phyloP scores from a whole-genome alignment of 1,139 yeast species.

The Hyphopichia khmerensis region DNA sequence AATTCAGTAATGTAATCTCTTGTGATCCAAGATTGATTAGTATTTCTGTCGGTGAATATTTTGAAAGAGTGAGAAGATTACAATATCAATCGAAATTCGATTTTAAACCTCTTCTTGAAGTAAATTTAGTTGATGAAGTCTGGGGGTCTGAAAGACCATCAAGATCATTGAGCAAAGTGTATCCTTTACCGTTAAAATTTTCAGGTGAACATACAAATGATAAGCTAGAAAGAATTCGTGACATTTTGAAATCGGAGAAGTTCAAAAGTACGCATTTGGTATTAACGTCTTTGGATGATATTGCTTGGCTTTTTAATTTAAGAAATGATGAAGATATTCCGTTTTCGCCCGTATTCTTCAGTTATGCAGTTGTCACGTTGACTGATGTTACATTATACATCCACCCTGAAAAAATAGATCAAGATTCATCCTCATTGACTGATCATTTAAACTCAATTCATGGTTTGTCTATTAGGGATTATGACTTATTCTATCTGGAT shows the following conservation, averaged over 20 bases:
- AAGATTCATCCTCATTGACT: constrained; percentile 14
- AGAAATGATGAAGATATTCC: constrained; percentile 46
- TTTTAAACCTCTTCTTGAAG: constrained; percentile 30
- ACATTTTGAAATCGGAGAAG: constrained; percentile 16
- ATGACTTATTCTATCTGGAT: constrained; percentile 32
- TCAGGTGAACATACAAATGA: constrained; percentile 43
- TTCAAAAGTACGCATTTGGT: constrained; percentile 28
- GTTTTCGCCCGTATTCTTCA: constrained; percentile 51
- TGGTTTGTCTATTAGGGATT: constrained; percentile 28
- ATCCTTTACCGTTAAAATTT: constrained; percentile 35
- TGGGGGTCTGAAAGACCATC: constrained; percentile 43
- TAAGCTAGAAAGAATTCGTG: constrained; percentile 31
- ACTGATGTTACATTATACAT: constrained; percentile 36
- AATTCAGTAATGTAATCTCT: constrained; percentile 37
- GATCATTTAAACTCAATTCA: constrained; percentile 27
- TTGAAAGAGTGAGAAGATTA: constrained; percentile 21
- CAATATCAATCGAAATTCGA: constrained; percentile 19
- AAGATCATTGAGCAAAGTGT: constrained; percentile 39
- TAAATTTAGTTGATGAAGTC: constrained; percentile 38
- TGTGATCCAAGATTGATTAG: constrained; percentile 40
- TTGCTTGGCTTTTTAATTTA: constrained; percentile 56
- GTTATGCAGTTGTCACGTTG: constrained; percentile 39
- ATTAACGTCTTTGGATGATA: constrained; percentile 48
- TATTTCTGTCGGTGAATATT: constrained; percentile 33
- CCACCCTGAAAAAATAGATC: constrained; percentile 31